phyloP scores from a whole-genome alignment of 2,329 filamentous ascomycete genomes.

The Aspergillus arachidicola region DNA sequence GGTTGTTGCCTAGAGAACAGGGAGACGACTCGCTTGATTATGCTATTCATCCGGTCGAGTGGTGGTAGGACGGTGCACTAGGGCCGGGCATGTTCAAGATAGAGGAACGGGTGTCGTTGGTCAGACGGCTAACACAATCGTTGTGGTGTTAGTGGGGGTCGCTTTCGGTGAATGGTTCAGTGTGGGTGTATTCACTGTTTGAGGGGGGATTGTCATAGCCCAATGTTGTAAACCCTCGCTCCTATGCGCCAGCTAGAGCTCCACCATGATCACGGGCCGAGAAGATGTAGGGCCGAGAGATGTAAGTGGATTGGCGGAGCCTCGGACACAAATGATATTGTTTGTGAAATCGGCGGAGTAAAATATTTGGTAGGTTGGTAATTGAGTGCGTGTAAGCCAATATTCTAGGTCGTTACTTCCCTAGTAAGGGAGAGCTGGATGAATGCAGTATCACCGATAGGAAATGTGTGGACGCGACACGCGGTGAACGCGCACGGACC shows the following conservation, averaged over 20 bases:
- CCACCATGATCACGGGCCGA: not conserved
- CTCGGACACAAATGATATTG: not conserved
- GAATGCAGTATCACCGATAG: not conserved
- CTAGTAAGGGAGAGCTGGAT: not conserved
- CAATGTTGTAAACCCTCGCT: not conserved
- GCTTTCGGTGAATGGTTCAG: not conserved
- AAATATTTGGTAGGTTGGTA: too few species aligned
- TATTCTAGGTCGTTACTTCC: not conserved
- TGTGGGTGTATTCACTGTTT: not conserved
- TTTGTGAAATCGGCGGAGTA: not conserved
- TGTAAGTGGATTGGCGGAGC: not conserved
- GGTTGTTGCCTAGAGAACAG: not conserved
- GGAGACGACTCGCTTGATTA: not conserved
- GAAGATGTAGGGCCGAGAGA: not conserved
- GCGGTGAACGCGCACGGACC: constrained; percentile 1
- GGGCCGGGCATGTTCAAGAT: not conserved
- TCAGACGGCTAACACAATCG: not conserved
- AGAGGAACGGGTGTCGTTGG: not conserved
- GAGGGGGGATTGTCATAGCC: not conserved
- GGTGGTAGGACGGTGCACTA: not conserved
- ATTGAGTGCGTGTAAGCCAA: not conserved
- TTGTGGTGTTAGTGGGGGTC: not conserved
- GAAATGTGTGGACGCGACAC: constrained; percentile 1
- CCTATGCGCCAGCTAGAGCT: not conserved
- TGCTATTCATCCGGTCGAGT: not conserved